These are phyloP conservation scores for Trematosphaeria pertusa DNA, from an alignment of 2,329 filamentous ascomycete species.

Conservation along the genomic window DNA sequence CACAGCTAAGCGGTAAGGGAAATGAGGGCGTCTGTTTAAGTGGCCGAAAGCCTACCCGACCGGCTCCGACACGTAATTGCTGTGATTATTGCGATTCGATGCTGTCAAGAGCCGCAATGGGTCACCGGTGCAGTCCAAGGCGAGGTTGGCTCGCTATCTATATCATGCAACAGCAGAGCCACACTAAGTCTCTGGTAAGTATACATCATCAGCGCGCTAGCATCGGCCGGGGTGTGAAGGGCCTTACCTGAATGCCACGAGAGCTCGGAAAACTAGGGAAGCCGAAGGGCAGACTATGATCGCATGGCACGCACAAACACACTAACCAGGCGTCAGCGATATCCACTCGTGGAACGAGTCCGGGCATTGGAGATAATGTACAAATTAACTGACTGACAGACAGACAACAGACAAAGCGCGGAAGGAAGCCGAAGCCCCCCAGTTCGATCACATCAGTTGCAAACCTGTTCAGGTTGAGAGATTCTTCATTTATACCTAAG, in stretches of 20 bases:
- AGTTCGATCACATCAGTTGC: constrained; percentile 11
- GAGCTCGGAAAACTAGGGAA: constrained; percentile 19
- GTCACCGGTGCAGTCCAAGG: constrained; percentile 13
- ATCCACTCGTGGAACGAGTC: constrained; percentile 28
- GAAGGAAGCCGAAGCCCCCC: constrained; percentile 28
- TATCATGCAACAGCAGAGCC: constrained; percentile 22
- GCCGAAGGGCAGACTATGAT: constrained; percentile 22
- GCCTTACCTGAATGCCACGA: constrained; percentile 37
- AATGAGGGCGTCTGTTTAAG: constrained; percentile 12
- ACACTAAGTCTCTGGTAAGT: constrained; percentile 19
- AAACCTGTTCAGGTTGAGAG: constrained; percentile 2
- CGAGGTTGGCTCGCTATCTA: constrained; percentile 27
- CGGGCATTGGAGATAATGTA: constrained; percentile 20
- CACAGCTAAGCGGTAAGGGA: constrained; percentile 27
- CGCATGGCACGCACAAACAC: constrained; percentile 42
- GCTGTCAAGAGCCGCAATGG: constrained; percentile 17
- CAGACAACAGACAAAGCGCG: constrained; percentile 22
- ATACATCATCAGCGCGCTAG: constrained; percentile 30
- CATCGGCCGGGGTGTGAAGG: constrained; percentile 16
- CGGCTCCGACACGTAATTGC: constrained; percentile 1
- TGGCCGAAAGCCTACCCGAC: constrained; percentile 11
- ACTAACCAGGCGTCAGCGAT: constrained; percentile 28
- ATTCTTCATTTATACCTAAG: constrained; percentile 23
- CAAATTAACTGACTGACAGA: constrained; percentile 14
- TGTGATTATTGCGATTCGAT: background rate